Conservation (phyloP, 208 protist genomes). For the Herpetomonas samuelpessoai region DNA sequence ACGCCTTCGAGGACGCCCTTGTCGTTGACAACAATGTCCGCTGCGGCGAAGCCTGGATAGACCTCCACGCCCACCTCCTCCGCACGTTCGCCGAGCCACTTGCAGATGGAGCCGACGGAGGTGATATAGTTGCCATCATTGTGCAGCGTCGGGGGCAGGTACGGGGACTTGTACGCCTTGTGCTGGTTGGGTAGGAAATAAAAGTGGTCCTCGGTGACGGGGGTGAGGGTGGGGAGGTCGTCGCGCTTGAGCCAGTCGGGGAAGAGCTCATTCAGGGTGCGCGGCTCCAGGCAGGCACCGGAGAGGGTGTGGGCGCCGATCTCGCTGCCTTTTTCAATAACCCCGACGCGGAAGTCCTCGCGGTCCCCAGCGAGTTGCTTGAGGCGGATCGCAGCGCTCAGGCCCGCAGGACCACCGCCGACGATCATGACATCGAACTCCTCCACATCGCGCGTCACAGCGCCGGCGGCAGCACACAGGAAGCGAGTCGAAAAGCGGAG, state of each 20-base stretch:
- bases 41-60: constrained; percentile 94
- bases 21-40: constrained; percentile 70
- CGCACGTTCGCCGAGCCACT: constrained; percentile 94
- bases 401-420: constrained; percentile 94
- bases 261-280: constrained; percentile 95
- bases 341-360: constrained; percentile 86
- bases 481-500: constrained; percentile 32
- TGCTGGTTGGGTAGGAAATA: constrained; percentile 69
- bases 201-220: constrained; percentile 92
- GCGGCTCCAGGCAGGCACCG: constrained; percentile 96
- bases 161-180: constrained; percentile 48
- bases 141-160: constrained; percentile 74
- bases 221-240: constrained; percentile 75
- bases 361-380: constrained; percentile 91
- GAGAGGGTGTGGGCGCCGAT: constrained; percentile 96
- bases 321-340: constrained; percentile 97
- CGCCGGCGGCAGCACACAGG: constrained; percentile 25
- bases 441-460: constrained; percentile 82
- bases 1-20: constrained; percentile 58
- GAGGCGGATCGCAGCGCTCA: constrained; percentile 94
- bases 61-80: constrained; percentile 97
- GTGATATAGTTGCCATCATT: constrained; percentile 97
- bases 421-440: constrained; percentile 98
- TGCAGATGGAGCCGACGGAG: constrained; percentile 88
- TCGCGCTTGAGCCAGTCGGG: constrained; percentile 91